phyloP scores from a whole-genome alignment of 768 basidiomycete genomes.

The Leucosporidium yakuticum region DNA sequence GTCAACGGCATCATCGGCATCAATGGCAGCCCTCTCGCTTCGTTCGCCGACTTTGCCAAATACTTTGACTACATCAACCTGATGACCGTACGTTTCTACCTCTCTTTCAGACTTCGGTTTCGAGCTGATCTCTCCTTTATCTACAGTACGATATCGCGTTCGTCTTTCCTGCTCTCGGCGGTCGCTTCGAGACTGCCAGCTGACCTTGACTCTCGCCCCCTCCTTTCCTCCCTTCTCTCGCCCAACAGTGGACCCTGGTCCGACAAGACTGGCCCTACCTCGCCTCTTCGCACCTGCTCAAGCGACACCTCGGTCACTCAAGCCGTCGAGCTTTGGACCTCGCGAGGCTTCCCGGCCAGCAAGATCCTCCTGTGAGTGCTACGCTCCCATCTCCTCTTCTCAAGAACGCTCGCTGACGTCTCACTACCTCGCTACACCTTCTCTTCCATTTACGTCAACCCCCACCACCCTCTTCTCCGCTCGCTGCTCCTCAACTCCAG shows the following conservation, averaged over 20 bases:
- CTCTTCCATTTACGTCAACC: not conserved
- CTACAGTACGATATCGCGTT: slow-evolving; percentile 73
- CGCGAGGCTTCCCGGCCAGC: slow-evolving; percentile 64
- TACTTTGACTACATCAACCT: slow-evolving; percentile 74
- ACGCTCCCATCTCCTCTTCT: not conserved
- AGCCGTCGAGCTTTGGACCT: slow-evolving; percentile 65
- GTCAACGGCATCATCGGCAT: slow-evolving; percentile 62
- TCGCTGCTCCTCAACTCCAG: slow-evolving; percentile 2
- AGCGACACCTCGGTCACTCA: slow-evolving; percentile 67
- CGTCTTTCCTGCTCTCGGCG: slow-evolving; percentile 47
- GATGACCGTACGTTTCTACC: slow-evolving; percentile 72
- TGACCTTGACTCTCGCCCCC: slow-evolving; percentile 70
- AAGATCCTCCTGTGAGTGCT: slow-evolving; percentile 70
- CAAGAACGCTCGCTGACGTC: not conserved
- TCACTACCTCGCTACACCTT: not conserved
- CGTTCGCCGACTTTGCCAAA: slow-evolving; percentile 61
- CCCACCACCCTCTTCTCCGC: slow-evolving; percentile 2
- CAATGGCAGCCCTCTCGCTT: slow-evolving; percentile 56
- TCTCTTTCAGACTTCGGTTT: slow-evolving; percentile 66
- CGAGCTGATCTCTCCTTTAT: not conserved
- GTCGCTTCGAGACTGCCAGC: slow-evolving; percentile 50
- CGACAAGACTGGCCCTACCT: slow-evolving; percentile 77
- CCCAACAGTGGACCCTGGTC: slow-evolving; percentile 20
- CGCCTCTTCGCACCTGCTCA: slow-evolving; percentile 72
- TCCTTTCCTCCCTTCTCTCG: slow-evolving; percentile 60